Percentiles rank a stretch among this genome's conserved stretches.
These are phyloP conservation scores for Monosporascus sp. DNA, from an alignment of 2,329 filamentous ascomycete species.

Conservation along the genomic window DNA sequence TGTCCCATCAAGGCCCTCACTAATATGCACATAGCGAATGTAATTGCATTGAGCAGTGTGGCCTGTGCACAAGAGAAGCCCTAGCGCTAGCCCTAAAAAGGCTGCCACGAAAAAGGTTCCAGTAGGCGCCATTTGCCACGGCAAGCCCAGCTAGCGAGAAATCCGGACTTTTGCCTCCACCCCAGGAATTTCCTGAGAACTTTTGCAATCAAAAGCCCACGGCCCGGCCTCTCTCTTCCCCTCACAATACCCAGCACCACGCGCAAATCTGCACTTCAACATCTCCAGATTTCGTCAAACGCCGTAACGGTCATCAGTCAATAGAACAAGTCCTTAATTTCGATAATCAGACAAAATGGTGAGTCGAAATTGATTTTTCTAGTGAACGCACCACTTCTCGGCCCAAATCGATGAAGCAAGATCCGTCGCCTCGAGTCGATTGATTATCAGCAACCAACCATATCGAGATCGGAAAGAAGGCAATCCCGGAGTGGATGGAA, in stretches of 20 bases:
- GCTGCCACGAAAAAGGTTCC: background rate
- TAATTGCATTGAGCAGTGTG: background rate
- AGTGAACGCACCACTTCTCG: background rate
- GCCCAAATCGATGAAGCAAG: slow-evolving; percentile 10
- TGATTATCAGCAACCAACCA: background rate
- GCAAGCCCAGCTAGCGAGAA: background rate
- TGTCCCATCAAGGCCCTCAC: too few species aligned
- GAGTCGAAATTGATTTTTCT: slow-evolving; percentile 34
- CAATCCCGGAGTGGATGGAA: background rate
- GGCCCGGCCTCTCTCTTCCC: slow-evolving; percentile 37
- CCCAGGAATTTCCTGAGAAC: slow-evolving; percentile 16
- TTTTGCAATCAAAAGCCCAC: slow-evolving; percentile 37
- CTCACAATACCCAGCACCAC: slow-evolving; percentile 33
- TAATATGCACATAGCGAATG: too few species aligned
- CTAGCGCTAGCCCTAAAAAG: background rate
- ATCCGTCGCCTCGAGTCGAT: background rate
- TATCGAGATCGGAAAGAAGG: too few species aligned
- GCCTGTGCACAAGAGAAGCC: background rate
- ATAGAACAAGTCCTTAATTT: slow-evolving; percentile 31
- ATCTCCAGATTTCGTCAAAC: slow-evolving; percentile 48
- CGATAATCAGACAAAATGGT: slow-evolving; percentile 65
- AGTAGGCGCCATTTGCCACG: background rate
- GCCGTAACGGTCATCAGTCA: slow-evolving; percentile 42
- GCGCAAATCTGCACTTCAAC: slow-evolving; percentile 45
- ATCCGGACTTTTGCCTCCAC: background rate